Evolutionary conservation across 441 rosid genomes (phyloP), one percentile per base, ranked within the genome.

Genomic region (Kokia cookei): DNA sequence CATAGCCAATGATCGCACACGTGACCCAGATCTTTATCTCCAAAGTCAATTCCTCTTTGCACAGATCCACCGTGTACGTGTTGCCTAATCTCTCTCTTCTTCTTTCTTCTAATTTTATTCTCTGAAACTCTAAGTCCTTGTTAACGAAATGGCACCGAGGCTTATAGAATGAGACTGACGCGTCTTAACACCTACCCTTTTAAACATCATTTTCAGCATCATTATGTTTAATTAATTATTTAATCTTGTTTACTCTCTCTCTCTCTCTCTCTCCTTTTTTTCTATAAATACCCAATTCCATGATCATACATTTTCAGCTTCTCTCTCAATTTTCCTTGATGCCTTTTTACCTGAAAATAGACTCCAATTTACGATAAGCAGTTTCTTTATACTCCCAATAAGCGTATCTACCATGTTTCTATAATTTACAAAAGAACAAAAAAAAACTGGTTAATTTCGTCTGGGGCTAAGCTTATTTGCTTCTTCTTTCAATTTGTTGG

Each of bases 1-100:
- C 19, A 51, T 1, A 4, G 22, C 75, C 73, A 2, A 40, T n/a
- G 17, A 61, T 14, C 26, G 17, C 62, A 45, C 81, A 77, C 81
- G 83, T 69, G 81, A 35, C 37, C 40, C 6, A 37, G 81, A 37
- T 66, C 26, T 4, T 5, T 9, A 7, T 37, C 1, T 0, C 13
- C 7, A 7, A 51, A 76, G 71, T 74, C 77, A 78, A 69, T 51
- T 7, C 8, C 58, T 8, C 51, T 27, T 12, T 14, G 5, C 43
- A 15, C 70, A 9, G 22, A 50, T 62, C 47, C 9, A 69, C 62
- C 48, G 61, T 27, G 43, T 67, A 35, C 58, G 71, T 48, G 70
- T 47, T 66, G 57, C 24, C 37, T 24, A 53, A 2, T 9, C 35
- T 12, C 2, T 22, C n/a, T 7, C 4, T 7, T n/a, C 15, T 9